These are phyloP conservation scores for Tricholoma sp. DNA, from an alignment of 768 basidiomycete species.

Conservation along the genomic window DNA sequence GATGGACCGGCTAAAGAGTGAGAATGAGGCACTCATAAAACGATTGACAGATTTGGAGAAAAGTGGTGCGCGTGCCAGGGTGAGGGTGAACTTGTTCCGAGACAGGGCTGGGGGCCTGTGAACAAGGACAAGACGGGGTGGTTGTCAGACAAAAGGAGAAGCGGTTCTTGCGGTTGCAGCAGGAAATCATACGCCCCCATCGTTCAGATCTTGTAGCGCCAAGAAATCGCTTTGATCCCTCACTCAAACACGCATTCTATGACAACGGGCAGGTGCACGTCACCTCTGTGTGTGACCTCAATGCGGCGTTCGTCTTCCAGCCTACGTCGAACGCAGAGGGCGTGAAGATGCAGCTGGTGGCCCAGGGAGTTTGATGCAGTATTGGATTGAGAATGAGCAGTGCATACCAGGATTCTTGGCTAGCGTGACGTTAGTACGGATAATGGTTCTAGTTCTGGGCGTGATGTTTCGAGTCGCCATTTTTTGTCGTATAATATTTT, in stretches of 20 bases:
- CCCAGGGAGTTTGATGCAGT: slow-evolving; percentile 68
- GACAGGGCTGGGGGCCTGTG: slow-evolving; percentile 74
- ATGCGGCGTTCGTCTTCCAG: slow-evolving; percentile 84
- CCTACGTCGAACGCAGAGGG: slow-evolving; percentile 39
- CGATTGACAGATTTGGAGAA: slow-evolving; percentile 59
- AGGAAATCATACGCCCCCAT: slow-evolving; percentile 28
- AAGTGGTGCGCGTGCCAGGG: slow-evolving; percentile 20
- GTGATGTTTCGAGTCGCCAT: not conserved
- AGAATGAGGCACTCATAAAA: slow-evolving; percentile 79
- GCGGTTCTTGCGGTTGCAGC: slow-evolving; percentile 69
- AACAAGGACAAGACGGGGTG: slow-evolving; percentile 59
- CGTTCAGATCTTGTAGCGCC: no score
- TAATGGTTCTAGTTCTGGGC: not conserved
- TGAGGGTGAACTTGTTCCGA: slow-evolving; percentile 51
- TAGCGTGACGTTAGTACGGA: slow-evolving; percentile 58
- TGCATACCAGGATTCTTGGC: slow-evolving; percentile 89
- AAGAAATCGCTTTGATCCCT: slow-evolving; percentile 86
- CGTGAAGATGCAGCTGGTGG: slow-evolving; percentile 66
- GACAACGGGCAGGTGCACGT: slow-evolving; percentile 87
- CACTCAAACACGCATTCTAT: slow-evolving; percentile 83
- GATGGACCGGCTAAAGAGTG: slow-evolving; percentile 69
- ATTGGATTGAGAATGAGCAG: slow-evolving; percentile 83
- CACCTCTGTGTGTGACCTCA: slow-evolving; percentile 83
- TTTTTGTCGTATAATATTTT: not conserved
- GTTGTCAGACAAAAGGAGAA: slow-evolving; percentile 76